Conservation (phyloP, 2,329 filamentous ascomycete species). For the Ceratocystis cubensis region DNA sequence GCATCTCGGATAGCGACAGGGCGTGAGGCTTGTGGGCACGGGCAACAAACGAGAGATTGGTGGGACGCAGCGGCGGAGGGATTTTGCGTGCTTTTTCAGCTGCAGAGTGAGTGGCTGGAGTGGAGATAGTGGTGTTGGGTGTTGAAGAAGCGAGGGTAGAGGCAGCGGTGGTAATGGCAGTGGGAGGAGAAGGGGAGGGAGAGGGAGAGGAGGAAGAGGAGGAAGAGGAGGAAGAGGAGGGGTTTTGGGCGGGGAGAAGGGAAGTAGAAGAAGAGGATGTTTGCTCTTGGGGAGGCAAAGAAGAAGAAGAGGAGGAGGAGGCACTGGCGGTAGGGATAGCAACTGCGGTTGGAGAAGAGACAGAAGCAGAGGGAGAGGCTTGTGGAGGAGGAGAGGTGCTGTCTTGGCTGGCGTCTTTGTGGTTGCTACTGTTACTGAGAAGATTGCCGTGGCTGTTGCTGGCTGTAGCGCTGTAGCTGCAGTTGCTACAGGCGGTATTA, state of each 20-base stretch:
- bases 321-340: conserved; percentile 20
- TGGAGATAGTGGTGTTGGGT: conserved; percentile 19
- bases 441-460: conserved; percentile 23
- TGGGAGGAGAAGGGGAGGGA: neutral
- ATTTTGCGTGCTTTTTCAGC: conserved; percentile 18
- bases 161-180: neutral
- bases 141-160: neutral
- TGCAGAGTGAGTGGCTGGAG: conserved; percentile 24
- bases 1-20: conserved; percentile 48
- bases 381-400: neutral
- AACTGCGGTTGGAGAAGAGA: conserved; percentile 20
- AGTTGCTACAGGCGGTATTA: conserved; percentile 25
- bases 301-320: too few species aligned
- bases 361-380: conserved; percentile 23
- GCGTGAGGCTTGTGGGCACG: conserved; percentile 50
- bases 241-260: neutral
- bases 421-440: conserved; percentile 24
- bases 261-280: conserved; percentile 18
- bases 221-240: neutral
- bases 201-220: conserved; percentile 1
- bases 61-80: conserved; percentile 49
- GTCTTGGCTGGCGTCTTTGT: conserved; percentile 21
- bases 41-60: conserved; percentile 57
- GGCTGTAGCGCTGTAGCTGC: conserved; percentile 19
- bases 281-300: conserved; percentile 23